Evolutionary conservation across 371 early-diverging fungal species (phyloP), one percentile per base, ranked within the genome.

Genomic region (Saksenaea oblongispora): DNA sequence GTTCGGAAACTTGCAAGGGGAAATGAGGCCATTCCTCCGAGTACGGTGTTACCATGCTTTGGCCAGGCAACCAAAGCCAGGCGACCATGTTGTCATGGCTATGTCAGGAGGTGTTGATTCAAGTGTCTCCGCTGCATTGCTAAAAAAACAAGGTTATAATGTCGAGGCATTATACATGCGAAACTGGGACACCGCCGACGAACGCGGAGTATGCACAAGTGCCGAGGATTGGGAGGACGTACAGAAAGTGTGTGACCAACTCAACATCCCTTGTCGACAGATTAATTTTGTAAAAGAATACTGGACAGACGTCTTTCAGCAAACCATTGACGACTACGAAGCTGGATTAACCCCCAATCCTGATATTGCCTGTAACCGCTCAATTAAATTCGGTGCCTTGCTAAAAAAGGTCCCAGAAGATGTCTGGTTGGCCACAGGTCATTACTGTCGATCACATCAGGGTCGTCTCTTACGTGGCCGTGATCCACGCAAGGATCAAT

Each of bases 81-180:
- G 55, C 10, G 62, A 66, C 34, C 31, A 24, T 11, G 91, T 95
- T 9, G 79, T 89, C 10, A 73, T 95, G 0, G 88, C 90, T 31
- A 90, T 97, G 91, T 93, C 94, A 1, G 93, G 94, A 34, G 98
- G 98, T 1, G 95, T 98, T 0, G 98, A 98, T 64, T 94, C 95
- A 0, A 90, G 93, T 70, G 93, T 96, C 14, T 82, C 91, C 14
- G 95, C 94, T 0, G 75, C 88, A 47, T 72, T 96, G 18, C 74
- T 96, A 5, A 78, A 88, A 37, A 59, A 75, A 14, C 81, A 81
- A 74, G 88, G 90, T 11, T 86, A 82, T 67, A 66, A 81, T 34
- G 90, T 95, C 5, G 80, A 88, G 42, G 97, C 89, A 1, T 76
- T 95, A 11, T 97, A 92, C 65, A 96, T 98, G 97, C 88, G 88